Conservation (phyloP, 2,329 filamentous ascomycete species). For the Rhytidhysteron rufulum region DNA sequence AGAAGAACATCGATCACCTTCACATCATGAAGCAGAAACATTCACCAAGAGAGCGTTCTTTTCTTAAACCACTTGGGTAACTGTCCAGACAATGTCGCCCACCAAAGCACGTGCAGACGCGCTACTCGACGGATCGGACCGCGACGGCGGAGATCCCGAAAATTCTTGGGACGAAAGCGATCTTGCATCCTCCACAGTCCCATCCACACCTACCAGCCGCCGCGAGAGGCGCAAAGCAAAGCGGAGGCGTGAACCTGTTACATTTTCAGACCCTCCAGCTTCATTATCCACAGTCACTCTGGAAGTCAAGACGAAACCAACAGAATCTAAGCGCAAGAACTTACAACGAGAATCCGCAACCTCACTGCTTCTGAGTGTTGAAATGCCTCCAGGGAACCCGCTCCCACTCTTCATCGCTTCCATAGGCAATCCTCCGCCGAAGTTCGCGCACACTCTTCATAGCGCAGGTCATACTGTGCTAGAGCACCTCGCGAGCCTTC, state of each 20-base stretch:
- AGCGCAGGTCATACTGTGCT: constrained; percentile 81
- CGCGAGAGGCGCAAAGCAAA: constrained; percentile 2
- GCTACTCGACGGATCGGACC: constrained; percentile 1
- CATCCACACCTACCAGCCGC: not conserved
- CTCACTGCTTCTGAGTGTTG: too few species aligned
- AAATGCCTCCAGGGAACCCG: constrained; percentile 23
- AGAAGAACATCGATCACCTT: too few species aligned
- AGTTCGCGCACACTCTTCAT: constrained; percentile 75
- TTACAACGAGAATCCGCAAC: not conserved
- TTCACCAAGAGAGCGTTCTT: too few species aligned
- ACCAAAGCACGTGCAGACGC: not conserved
- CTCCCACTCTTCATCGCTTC: constrained; percentile 71
- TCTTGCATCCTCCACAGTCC: not conserved
- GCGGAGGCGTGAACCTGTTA: not conserved
- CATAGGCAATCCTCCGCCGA: constrained; percentile 71
- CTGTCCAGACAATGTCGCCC: not conserved
- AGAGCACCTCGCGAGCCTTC: constrained; percentile 35
- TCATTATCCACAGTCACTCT: not conserved
- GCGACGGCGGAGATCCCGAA: constrained; percentile 1
- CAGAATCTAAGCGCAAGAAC: too few species aligned
- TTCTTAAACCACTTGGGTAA: too few species aligned
- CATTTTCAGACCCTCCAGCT: not conserved
- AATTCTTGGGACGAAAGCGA: not conserved
- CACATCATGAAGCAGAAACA: too few species aligned
- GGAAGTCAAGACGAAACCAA: not conserved